Evolutionary conservation across 163 green algal species (phyloP), one percentile per base, ranked within the genome.

Genomic region (Chlamydomonas reinhardtii): DNA sequence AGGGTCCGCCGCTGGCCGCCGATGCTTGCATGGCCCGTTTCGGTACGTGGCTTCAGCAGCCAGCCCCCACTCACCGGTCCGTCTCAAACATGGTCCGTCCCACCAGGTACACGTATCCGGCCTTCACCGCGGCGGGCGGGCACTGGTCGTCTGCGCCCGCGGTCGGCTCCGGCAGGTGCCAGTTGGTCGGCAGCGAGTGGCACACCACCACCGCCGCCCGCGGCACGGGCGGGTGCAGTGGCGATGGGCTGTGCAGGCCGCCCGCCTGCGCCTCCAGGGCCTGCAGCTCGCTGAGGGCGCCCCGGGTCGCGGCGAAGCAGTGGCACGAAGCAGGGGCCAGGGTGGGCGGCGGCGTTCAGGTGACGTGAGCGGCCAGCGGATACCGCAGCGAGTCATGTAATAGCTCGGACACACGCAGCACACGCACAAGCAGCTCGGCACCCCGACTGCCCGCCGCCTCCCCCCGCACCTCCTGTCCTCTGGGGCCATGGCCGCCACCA

Each of bases 71-170:
- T 0, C 35, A 88, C 87, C 76, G 83, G 82, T 97, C 95, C 0
- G 94, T 96, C 90, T 97, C 95, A 84, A 96, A 97, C 95, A 97
- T 97, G 76, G 95, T 96, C 1, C 95, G 84, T 0, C 93, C 95
- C 25, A 98, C 87, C 17, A 86, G 31, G 68, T 94, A 94, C 2
- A 93, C 93, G 73, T 89, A 92, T 6, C 82, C 84, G 48, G 88
- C 69, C 39, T 84, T 73, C 25, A 77, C 22, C 5, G 90, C 86
- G 27, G 87, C n/a, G 12, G 94, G 94, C 6, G 95, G 95, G 87
- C 95, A 98, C n/a, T 74, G 87, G 19, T 87, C 64, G 0, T 64
- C 69, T 1, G 91, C 93, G 66, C 89, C 31, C 39, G 82, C 93
- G 52, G 88, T 84, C 20, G 90, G 88, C 37, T 89, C 77, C 11